phyloP scores from a whole-genome alignment of 108 stramenopile genomes.

The Seminavis robusta region DNA sequence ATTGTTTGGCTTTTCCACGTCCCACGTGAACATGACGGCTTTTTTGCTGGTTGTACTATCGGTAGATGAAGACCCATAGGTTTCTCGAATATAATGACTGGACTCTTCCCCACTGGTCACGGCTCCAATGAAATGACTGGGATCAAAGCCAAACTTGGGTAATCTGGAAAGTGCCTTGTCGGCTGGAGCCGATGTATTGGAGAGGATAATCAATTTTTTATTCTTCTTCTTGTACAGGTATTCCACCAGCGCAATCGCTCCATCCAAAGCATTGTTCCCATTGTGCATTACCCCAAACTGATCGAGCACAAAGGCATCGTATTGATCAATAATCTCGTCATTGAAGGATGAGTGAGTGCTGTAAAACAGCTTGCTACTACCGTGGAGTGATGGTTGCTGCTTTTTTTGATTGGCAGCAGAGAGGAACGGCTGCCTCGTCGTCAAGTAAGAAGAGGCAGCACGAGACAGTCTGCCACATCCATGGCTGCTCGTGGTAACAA shows the following conservation, averaged over 20 bases:
- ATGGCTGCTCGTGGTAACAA: no score
- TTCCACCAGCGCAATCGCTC: slow-evolving; percentile 59
- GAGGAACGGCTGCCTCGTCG: no score
- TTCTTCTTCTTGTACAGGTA: slow-evolving; percentile 21
- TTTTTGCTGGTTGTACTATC: slow-evolving; percentile 10
- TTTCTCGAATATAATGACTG: slow-evolving; percentile 33
- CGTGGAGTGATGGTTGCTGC: no score
- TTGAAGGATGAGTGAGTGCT: no score
- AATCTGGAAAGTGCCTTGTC: slow-evolving; percentile 48
- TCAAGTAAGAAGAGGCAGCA: no score
- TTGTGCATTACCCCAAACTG: slow-evolving; percentile 93
- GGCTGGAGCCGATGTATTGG: slow-evolving; percentile 74
- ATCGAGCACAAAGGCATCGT: slow-evolving; percentile 89
- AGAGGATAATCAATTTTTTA: slow-evolving; percentile 82
- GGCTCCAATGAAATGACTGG: slow-evolving; percentile 58
- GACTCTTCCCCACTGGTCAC: slow-evolving; percentile 84
- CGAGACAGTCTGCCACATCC: no score
- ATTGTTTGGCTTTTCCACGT: slow-evolving; percentile 10
- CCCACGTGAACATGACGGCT: slow-evolving; percentile 70
- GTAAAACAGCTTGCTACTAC: no score
- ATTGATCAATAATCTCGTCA: slow-evolving; percentile 31
- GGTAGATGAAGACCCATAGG: slow-evolving; percentile 17
- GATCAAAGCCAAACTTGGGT: slow-evolving; percentile 64
- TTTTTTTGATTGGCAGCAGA: no score
- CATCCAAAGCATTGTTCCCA: slow-evolving; percentile 57